Percentiles rank a stretch among this genome's conserved stretches.
Evolutionary conservation across 345 rosid genomes (phyloP).

Genomic region (rapeseed (Brassica napus)): Da-Ae NC_063440.1:24700501-24701000

Average conservation of each 20-base stretch:
- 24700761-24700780: neutral
- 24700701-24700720: conserved; percentile 29
- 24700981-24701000: conserved; percentile 19
- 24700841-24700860: conserved; percentile 1
- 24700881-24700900: conserved; percentile 16
- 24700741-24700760: neutral
- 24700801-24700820: conserved; percentile 3
- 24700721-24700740: neutral
- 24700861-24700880: conserved; percentile 31
- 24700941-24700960: conserved; percentile 42
- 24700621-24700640: neutral
- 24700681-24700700: conserved; percentile 35
- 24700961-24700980: conserved; percentile 35
- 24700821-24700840: conserved; percentile 14
- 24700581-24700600: neutral
- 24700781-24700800: neutral
- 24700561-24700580: neutral
- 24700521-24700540: too few relatives aligned
- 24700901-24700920: conserved; percentile 20
- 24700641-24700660: conserved; percentile 5
- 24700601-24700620: conserved; percentile 2
- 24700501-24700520: too few relatives aligned
- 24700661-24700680: conserved; percentile 19
- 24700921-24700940: conserved; percentile 21
- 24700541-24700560: neutral